phyloP scores from a whole-genome alignment of 768 basidiomycete species.

The Kwoniella heveanensis region DNA sequence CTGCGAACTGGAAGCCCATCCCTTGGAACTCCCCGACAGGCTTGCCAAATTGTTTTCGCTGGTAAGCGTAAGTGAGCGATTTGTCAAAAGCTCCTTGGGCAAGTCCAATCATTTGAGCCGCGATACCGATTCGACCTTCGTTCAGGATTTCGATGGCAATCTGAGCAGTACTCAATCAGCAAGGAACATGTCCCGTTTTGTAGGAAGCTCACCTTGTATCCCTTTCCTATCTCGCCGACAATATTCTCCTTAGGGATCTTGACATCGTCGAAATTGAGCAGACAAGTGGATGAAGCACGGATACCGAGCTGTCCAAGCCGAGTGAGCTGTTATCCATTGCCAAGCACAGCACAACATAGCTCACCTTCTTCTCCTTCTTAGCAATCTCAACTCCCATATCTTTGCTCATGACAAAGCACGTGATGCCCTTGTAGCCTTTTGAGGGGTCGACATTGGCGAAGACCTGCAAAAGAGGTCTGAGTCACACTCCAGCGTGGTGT shows the following conservation, averaged over 20 bases:
- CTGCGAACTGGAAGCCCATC: constrained; percentile 91
- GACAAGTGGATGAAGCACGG: constrained; percentile 91
- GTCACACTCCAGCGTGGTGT: not conserved
- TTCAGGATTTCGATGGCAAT: constrained; percentile 96
- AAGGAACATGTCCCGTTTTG: not conserved
- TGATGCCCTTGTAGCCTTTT: constrained; percentile 98
- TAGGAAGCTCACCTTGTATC: constrained; percentile 69
- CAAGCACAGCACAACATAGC: constrained; percentile 1
- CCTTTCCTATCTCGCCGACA: constrained; percentile 77
- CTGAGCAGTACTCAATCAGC: constrained; percentile 50
- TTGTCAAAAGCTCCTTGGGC: constrained; percentile 97
- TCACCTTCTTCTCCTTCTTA: constrained; percentile 91
- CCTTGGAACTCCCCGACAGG: constrained; percentile 88
- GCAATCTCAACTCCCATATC: constrained; percentile 96
- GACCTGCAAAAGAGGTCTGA: constrained; percentile 64
- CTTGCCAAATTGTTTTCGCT: constrained; percentile 92
- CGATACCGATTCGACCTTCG: constrained; percentile 96
- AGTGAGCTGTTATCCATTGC: not conserved
- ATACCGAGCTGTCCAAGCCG: constrained; percentile 68
- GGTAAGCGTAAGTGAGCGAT: constrained; percentile 90
- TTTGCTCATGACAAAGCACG: constrained; percentile 93
- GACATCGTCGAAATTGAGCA: constrained; percentile 90
- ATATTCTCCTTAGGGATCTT: constrained; percentile 81
- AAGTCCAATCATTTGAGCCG: constrained; percentile 96
- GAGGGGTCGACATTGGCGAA: constrained; percentile 94